A percentile compares a stretch with the other conserved stretches of the same genome.
phyloP scores from a whole-genome alignment of 1,284 basidiomycete species.

The Cutaneotrichosporon daszewskae region DNA sequence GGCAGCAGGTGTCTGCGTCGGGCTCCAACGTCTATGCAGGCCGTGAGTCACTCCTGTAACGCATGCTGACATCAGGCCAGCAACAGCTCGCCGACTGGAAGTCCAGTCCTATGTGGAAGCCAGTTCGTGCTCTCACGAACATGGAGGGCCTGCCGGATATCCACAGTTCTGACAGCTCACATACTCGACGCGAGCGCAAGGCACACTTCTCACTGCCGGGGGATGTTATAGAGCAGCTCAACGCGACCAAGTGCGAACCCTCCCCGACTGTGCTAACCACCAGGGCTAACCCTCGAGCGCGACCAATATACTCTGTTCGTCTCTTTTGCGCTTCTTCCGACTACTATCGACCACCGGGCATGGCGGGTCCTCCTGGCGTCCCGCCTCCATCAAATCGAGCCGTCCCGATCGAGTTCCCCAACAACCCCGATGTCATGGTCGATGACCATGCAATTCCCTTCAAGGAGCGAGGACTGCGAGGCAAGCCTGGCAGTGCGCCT shows the following conservation, averaged over 20 bases:
- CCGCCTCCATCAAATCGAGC: slow-evolving; percentile 23
- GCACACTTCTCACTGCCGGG: slow-evolving; percentile 26
- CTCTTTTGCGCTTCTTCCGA: slow-evolving; percentile 87
- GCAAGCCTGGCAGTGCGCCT: slow-evolving; percentile 91
- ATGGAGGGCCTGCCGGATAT: slow-evolving; percentile 42
- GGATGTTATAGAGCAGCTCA: slow-evolving; percentile 37
- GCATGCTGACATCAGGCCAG: slow-evolving; percentile 2
- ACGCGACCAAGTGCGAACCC: slow-evolving; percentile 25
- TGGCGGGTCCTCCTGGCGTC: slow-evolving; percentile 40
- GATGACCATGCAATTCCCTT: slow-evolving; percentile 66
- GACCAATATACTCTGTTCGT: slow-evolving; percentile 53
- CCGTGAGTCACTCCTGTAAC: background rate
- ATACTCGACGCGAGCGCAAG: slow-evolving; percentile 26
- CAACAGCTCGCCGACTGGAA: slow-evolving; percentile 39
- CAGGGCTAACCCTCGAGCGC: slow-evolving; percentile 24
- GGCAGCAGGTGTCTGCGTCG: background rate
- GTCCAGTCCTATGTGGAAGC: slow-evolving; percentile 44
- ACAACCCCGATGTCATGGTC: slow-evolving; percentile 82
- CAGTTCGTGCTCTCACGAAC: slow-evolving; percentile 36
- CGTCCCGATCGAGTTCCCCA: slow-evolving; percentile 79
- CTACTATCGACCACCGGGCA: slow-evolving; percentile 57
- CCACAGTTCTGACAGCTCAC: slow-evolving; percentile 24
- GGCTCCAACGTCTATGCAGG: background rate
- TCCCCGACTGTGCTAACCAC: background rate
- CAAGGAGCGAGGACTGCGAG: slow-evolving; percentile 86